phyloP scores from a whole-genome alignment of 495 filamentous ascomycete species.

The Astrothelium subdiscretum region DNA sequence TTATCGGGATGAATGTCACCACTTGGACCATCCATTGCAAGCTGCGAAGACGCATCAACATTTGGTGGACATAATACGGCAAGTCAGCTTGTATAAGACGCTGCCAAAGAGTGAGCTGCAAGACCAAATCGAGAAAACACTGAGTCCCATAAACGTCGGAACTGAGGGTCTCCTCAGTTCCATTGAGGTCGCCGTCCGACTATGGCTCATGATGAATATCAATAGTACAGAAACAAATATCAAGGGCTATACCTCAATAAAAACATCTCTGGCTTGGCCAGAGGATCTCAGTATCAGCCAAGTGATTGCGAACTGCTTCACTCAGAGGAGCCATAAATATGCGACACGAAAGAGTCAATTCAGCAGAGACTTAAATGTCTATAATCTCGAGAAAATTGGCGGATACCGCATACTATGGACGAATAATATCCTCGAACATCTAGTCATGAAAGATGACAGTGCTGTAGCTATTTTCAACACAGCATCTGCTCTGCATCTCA shows the following conservation, averaged over 20 bases:
- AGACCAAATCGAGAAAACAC: background rate
- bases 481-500: background rate
- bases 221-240: background rate
- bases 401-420: background rate
- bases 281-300: background rate
- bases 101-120: background rate
- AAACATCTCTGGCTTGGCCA: constrained; percentile 1
- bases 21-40: background rate
- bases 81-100: background rate
- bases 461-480: background rate
- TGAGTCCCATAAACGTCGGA: background rate
- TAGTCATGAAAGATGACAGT: background rate
- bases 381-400: background rate
- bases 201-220: constrained; percentile 12
- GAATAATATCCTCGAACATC: background rate
- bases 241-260: background rate
- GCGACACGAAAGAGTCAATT: background rate
- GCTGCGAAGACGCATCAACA: background rate
- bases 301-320: background rate
- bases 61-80: background rate
- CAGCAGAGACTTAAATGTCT: background rate
- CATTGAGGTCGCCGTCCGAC: constrained; percentile 7
- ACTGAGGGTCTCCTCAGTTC: constrained; percentile 8
- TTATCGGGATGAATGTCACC: background rate
- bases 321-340: background rate